phyloP scores from a whole-genome alignment of 1,139 yeast genomes.

The Zygosaccharomyces sapae region DNA sequence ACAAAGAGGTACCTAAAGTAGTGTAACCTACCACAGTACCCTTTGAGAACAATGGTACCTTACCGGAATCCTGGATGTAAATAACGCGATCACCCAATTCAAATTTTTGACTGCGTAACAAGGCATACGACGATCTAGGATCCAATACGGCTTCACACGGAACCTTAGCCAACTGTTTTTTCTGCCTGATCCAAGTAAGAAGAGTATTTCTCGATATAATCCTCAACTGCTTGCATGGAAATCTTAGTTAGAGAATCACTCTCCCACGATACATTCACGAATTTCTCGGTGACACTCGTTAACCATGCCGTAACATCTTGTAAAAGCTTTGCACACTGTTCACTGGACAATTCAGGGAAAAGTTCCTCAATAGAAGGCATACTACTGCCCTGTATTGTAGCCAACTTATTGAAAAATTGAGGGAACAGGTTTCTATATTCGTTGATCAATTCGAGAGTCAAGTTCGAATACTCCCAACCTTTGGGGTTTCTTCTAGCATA shows the following conservation, averaged over 20 bases:
- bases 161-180: constrained; percentile 67
- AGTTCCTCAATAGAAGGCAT: constrained; percentile 45
- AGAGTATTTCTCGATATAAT: constrained; percentile 49
- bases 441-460: constrained; percentile 63
- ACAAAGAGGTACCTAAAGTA: constrained; percentile 52
- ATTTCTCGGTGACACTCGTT: constrained; percentile 49
- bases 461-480: constrained; percentile 80
- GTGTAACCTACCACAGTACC: constrained; percentile 88
- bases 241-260: constrained; percentile 72
- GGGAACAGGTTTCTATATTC: constrained; percentile 64
- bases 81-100: constrained; percentile 86
- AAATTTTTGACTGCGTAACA: constrained; percentile 71
- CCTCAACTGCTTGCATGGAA: constrained; percentile 66
- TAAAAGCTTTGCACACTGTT: constrained; percentile 44
- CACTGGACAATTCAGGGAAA: constrained; percentile 36
- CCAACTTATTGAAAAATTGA: constrained; percentile 44
- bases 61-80: constrained; percentile 82
- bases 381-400: constrained; percentile 31
- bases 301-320: constrained; percentile 54
- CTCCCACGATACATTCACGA: constrained; percentile 67
- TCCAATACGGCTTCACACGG: constrained; percentile 81
- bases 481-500: constrained; percentile 64
- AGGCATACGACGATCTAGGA: constrained; percentile 68
- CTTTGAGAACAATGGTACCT: constrained; percentile 79
- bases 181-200: constrained; percentile 42